Evolutionary conservation across 73 alveolate species (phyloP).

Genomic region (Paramecium bursaria): DNA sequence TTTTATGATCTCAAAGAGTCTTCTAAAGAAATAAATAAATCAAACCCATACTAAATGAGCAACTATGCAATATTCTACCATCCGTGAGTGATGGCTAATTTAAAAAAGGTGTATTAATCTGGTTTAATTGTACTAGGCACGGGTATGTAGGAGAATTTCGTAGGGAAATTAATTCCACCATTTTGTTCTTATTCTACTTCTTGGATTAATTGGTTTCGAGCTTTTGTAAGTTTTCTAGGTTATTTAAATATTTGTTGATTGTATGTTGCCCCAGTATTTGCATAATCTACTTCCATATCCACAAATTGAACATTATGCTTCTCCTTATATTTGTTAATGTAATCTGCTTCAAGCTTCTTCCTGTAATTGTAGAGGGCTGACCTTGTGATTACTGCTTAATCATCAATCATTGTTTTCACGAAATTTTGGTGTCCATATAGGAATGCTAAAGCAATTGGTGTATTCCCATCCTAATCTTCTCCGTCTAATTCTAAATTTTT

Average conservation of each 20-base stretch:
- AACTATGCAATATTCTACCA: conserved; percentile 82
- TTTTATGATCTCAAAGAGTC: conserved; percentile 81
- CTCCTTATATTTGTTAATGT: no score
- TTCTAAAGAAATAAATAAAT: conserved; percentile 75
- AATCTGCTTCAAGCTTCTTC: conserved; percentile 28
- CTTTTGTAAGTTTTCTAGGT: no score
- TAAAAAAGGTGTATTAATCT: conserved; percentile 65
- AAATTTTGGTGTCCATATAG: conserved; percentile 78
- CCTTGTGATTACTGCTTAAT: conserved; percentile 78
- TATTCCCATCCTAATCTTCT: conserved; percentile 81
- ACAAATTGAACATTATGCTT: no score
- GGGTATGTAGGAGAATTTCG: no score
- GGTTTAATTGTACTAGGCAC: conserved; percentile 9
- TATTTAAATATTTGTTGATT: no score
- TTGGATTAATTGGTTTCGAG: no score
- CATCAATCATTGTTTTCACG: conserved; percentile 77
- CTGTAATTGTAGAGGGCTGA: conserved; percentile 51
- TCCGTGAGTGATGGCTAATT: conserved; percentile 73
- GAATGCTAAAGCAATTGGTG: conserved; percentile 82
- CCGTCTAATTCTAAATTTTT: conserved; percentile 77
- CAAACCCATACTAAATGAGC: conserved; percentile 74
- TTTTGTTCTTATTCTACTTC: no score
- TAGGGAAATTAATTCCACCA: no score
- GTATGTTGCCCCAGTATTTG: no score
- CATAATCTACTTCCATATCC: no score